Evolutionary conservation across 2,329 filamentous ascomycete species (phyloP).

Genomic region (Diaporthe vexans): DNA sequence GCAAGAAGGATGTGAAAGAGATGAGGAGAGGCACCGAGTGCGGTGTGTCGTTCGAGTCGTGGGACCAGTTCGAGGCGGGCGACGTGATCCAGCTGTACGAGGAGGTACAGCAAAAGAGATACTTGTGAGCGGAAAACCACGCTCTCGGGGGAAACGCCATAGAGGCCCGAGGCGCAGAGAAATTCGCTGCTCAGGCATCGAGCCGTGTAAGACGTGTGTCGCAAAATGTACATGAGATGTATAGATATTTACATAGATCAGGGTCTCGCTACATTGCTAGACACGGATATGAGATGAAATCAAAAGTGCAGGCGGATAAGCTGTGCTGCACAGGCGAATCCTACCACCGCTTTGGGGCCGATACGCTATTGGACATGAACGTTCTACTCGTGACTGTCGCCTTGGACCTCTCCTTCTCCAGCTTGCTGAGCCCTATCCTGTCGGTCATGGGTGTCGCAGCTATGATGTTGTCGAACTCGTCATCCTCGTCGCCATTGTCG

Average conservation of each 20-base stretch:
- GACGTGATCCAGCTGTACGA: constrained; percentile 93
- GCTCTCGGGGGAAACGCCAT: neutral
- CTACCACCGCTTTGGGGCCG: constrained; percentile 64
- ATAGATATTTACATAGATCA: constrained; percentile 23
- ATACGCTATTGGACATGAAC: constrained; percentile 63
- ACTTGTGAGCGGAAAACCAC: constrained; percentile 54
- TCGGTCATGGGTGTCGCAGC: constrained; percentile 92
- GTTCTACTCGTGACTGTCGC: constrained; percentile 63
- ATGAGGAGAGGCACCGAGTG: constrained; percentile 96
- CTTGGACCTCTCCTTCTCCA: constrained; percentile 68
- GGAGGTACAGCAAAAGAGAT: constrained; percentile 79
- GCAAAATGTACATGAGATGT: constrained; percentile 7
- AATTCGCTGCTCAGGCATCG: neutral
- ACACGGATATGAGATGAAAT: neutral
- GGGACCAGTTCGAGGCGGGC: constrained; percentile 82
- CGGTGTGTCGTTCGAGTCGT: constrained; percentile 86
- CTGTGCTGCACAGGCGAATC: neutral
- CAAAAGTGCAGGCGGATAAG: neutral
- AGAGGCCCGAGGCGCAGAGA: too few relatives aligned
- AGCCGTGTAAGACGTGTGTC: neutral
- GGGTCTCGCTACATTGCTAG: neutral
- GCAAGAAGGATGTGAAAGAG: constrained; percentile 91
- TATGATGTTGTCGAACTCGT: constrained; percentile 93
- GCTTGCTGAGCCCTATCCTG: constrained; percentile 75
- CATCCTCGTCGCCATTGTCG: constrained; percentile 70